phyloP scores from a whole-genome alignment of 208 protist genomes.

The Acanthamoeba sp. region DNA sequence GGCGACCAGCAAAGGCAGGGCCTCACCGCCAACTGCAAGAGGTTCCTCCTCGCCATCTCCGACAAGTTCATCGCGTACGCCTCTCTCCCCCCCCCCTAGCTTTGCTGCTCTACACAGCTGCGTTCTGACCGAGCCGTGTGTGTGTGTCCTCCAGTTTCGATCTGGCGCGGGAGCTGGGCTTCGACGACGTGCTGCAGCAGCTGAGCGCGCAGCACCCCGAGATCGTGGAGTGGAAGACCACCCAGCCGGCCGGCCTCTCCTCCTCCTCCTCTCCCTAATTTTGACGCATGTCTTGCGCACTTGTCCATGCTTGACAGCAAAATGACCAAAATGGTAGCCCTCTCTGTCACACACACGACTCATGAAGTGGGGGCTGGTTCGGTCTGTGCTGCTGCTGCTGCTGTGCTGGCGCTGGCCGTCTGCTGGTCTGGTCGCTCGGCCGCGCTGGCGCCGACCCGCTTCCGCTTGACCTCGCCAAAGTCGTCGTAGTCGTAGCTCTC shows the following conservation, averaged over 20 bases:
- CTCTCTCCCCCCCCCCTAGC: not conserved
- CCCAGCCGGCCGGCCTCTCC: not conserved
- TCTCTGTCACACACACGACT: no score
- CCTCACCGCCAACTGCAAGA: conserved; percentile 15
- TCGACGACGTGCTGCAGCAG: conserved; percentile 11
- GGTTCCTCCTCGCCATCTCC: conserved; percentile 22
- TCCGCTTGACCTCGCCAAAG: conserved; percentile 54
- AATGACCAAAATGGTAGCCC: no score
- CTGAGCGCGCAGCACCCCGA: not conserved
- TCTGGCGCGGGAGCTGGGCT: conserved; percentile 21
- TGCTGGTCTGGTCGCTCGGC: no score
- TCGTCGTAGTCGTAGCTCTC: conserved; percentile 41
- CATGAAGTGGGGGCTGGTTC: no score
- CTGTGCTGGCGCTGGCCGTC: no score
- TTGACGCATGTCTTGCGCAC: no score
- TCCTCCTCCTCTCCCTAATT: not conserved
- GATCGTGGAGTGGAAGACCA: not conserved
- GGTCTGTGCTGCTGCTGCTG: no score
- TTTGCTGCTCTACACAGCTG: not conserved
- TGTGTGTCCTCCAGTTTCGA: not conserved
- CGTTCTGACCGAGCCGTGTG: not conserved
- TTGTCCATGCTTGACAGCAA: no score
- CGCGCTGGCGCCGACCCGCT: not conserved
- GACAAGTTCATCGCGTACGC: conserved; percentile 53
- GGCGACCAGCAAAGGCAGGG: not conserved